These are phyloP conservation scores for Puccinellia tenuiflora DNA, from an alignment of 176 grass and related monocot species.

Conservation along the genomic window DNA sequence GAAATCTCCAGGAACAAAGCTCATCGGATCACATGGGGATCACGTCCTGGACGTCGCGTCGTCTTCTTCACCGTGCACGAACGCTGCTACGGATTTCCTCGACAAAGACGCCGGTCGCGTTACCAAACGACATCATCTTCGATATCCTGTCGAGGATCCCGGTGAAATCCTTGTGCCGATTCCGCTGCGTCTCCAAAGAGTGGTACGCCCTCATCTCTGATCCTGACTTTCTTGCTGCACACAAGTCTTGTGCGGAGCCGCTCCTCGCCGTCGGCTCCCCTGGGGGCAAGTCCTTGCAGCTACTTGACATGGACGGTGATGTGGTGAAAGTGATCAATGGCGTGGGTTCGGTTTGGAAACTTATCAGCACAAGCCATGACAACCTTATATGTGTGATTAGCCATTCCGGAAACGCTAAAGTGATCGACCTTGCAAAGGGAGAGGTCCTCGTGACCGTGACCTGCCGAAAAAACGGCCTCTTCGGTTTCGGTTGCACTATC, in stretches of 20 bases:
- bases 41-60: neutral
- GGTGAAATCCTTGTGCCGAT: neutral
- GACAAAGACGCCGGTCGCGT: neutral
- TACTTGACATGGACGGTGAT: neutral
- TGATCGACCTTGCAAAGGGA: neutral
- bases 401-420: neutral
- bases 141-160: neutral
- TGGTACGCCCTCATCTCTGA: neutral
- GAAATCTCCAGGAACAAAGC: no score
- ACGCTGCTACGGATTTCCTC: neutral
- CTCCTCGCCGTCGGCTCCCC: neutral
- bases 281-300: neutral
- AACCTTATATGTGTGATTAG: neutral
- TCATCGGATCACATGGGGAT: neutral
- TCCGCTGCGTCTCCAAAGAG: neutral
- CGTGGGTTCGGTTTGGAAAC: neutral
- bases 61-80: neutral
- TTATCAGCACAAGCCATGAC: neutral
- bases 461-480: neutral
- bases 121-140: neutral
- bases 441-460: neutral
- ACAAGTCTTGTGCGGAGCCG: neutral
- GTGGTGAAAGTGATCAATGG: neutral
- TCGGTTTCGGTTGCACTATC: neutral
- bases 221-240: neutral